Percentiles rank a stretch among this genome's conserved stretches.
These are phyloP conservation scores for Syzygium grande DNA, from an alignment of 345 rosid genomes.

Conservation along the genomic window DNA sequence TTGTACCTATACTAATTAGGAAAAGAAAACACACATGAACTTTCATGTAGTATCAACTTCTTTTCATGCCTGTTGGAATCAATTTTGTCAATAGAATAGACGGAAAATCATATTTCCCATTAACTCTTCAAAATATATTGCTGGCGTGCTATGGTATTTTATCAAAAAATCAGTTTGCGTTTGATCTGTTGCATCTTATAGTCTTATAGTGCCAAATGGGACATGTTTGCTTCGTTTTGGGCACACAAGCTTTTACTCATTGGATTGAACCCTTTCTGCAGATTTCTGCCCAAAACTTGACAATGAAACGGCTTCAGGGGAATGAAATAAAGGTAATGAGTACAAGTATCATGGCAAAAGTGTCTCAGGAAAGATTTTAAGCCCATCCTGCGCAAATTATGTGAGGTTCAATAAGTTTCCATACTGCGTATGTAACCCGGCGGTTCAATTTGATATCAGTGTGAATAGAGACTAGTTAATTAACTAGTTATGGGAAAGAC, in stretches of 20 bases:
- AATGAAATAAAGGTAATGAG: constrained; percentile 73
- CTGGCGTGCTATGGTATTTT: too few relatives aligned
- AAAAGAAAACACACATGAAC: too few relatives aligned
- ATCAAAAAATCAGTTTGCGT: too few relatives aligned
- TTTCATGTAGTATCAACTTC: neutral
- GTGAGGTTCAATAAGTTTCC: neutral
- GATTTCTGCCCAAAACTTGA: constrained; percentile 67
- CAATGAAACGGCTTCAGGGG: constrained; percentile 75
- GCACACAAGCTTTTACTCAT: neutral
- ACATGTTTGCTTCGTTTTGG: neutral
- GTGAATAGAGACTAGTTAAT: neutral
- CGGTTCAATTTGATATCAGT: neutral
- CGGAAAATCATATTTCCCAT: too few relatives aligned
- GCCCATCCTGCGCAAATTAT: neutral
- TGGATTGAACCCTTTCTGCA: constrained; percentile 21
- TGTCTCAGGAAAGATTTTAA: neutral
- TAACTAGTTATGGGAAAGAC: neutral
- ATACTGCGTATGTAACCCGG: neutral
- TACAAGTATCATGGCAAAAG: neutral
- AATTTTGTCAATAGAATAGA: neutral
- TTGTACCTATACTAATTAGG: too few relatives aligned
- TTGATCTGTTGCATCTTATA: too few relatives aligned
- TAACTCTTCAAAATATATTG: too few relatives aligned
- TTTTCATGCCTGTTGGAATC: neutral
- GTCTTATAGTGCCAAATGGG: neutral